phyloP scores from a whole-genome alignment of 2,329 filamentous ascomycete genomes.

The Mariannaea sp. region DNA sequence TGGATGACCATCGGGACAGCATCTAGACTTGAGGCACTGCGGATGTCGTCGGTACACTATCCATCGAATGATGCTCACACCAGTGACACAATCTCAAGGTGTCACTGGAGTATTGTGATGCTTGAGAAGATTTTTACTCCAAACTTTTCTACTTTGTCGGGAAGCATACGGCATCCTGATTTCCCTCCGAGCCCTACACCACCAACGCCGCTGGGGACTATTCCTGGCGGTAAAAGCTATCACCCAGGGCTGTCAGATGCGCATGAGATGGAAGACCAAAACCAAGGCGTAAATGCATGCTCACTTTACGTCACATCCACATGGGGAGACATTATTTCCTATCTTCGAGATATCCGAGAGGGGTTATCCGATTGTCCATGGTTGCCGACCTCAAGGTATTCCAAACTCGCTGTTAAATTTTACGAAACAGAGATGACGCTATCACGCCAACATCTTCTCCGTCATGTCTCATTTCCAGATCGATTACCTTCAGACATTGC shows the following conservation, averaged over 20 bases:
- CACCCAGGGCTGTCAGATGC: conserved; percentile 30
- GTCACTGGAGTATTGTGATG: conserved; percentile 28
- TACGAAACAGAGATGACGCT: conserved; percentile 30
- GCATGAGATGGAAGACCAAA: conserved; percentile 21
- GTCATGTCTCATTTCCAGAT: conserved; percentile 30
- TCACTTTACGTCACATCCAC: conserved; percentile 13
- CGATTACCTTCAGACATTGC: conserved; percentile 15
- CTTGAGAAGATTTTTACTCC: conserved; percentile 28
- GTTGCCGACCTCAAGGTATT: conserved; percentile 26
- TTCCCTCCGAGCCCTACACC: conserved; percentile 25
- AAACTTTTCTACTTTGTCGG: not conserved
- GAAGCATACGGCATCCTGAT: conserved; percentile 1
- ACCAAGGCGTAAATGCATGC: conserved; percentile 17
- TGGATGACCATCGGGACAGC: conserved; percentile 35
- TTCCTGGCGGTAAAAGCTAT: conserved; percentile 23
- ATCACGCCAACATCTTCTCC: conserved; percentile 26
- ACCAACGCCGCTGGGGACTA: conserved; percentile 14
- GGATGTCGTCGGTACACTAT: not conserved
- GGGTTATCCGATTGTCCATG: conserved; percentile 30
- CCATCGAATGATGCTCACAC: not conserved
- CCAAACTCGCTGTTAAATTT: conserved; percentile 26
- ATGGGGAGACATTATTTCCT: conserved; percentile 29
- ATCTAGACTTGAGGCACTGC: conserved; percentile 26
- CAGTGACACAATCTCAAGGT: conserved; percentile 18
- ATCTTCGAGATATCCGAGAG: conserved; percentile 26